Percentiles rank a stretch among this genome's conserved stretches.
Conservation (phyloP, 768 basidiomycete genomes). For the Exidia glandulosa region DNA sequence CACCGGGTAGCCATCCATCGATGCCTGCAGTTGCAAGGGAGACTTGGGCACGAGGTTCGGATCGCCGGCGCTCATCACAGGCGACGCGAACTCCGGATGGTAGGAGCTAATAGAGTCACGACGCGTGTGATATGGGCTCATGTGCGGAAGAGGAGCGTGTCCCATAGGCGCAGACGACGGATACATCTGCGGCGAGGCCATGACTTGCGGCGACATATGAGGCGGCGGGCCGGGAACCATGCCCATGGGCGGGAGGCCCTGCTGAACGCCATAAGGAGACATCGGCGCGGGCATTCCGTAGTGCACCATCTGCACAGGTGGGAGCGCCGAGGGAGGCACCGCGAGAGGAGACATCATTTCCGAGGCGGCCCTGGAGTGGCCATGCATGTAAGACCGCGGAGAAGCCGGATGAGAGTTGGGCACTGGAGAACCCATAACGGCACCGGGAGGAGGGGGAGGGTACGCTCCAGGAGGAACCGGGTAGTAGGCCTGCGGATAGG, state of each 20-base stretch:
- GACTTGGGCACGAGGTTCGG: not conserved
- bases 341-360: not conserved
- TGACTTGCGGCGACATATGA: not conserved
- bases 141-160: not conserved
- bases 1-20: not conserved
- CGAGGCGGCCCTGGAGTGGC: not conserved
- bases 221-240: not conserved
- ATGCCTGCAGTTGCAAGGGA: not conserved
- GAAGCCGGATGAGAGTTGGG: not conserved
- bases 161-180: not conserved
- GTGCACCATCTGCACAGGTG: not conserved
- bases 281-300: constrained; percentile 1
- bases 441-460: constrained; percentile 38
- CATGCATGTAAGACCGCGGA: not conserved
- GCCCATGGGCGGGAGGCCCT: constrained; percentile 2
- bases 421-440: not conserved
- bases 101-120: not conserved
- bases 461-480: constrained; percentile 29
- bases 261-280: not conserved
- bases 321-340: not conserved
- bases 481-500: constrained; percentile 55
- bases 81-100: not conserved
- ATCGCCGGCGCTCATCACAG: not conserved
- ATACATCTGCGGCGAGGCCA: not conserved
- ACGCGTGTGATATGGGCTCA: not conserved